Evolutionary conservation across 257 asterid genomes (phyloP).

Genomic region (Mentha longifolia): DNA sequence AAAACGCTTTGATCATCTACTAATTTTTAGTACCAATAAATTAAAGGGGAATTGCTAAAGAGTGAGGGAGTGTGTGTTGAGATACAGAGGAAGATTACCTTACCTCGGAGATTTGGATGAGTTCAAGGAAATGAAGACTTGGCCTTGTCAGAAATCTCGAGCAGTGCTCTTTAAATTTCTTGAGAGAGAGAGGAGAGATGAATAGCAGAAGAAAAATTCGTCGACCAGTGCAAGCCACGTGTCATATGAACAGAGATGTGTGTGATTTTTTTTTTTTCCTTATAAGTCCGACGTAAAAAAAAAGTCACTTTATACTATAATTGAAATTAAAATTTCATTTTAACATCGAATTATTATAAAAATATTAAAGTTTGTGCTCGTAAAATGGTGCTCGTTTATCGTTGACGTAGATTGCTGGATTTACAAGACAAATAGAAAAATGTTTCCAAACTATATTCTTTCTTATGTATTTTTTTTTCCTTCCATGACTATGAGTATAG

Average conservation of each 20-base stretch:
- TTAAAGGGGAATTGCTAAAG: background rate
- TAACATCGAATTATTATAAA: too few relatives aligned
- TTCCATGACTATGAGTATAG: too few relatives aligned
- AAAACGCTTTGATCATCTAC: slow-evolving; percentile 17
- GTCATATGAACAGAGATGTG: slow-evolving; percentile 17
- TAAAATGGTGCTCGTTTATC: too few relatives aligned
- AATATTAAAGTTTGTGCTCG: too few relatives aligned
- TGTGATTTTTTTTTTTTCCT: too few relatives aligned
- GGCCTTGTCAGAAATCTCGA: background rate
- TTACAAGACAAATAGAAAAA: too few relatives aligned
- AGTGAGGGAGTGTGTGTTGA: slow-evolving; percentile 1
- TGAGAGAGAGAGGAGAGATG: slow-evolving; percentile 5
- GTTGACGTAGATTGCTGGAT: too few relatives aligned
- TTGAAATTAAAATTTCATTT: too few relatives aligned
- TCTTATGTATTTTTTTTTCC: too few relatives aligned
- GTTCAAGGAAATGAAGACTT: background rate
- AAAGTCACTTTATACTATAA: too few relatives aligned
- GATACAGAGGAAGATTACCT: slow-evolving; percentile 15
- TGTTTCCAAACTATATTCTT: too few relatives aligned
- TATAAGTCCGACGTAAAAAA: too few relatives aligned
- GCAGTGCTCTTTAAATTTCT: slow-evolving; percentile 12
- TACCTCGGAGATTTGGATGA: slow-evolving; percentile 30
- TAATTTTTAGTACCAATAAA: background rate
- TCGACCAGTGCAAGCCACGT: slow-evolving; percentile 42
- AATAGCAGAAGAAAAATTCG: background rate